These are phyloP conservation scores for Globisporangium nodosum DNA, from an alignment of 352 stramenopile species.

Conservation along the genomic window DNA sequence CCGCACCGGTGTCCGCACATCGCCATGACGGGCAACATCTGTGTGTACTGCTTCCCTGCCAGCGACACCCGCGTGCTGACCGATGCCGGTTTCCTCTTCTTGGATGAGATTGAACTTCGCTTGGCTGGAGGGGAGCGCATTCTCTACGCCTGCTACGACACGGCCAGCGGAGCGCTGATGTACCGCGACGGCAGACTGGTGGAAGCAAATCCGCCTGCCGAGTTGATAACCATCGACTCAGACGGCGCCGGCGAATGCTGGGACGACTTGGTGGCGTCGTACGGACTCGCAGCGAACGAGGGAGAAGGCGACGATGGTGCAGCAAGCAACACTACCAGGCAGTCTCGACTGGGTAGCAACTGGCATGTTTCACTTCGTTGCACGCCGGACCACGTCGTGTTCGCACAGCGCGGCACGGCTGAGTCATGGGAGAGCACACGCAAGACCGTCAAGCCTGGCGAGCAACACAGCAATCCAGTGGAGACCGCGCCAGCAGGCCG, in stretches of 20 bases:
- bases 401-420: constrained; percentile 8
- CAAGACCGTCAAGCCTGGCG: neutral
- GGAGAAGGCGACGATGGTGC: neutral
- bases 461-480: constrained; percentile 1
- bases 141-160: constrained; percentile 11
- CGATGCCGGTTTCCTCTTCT: constrained; percentile 9
- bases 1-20: constrained; percentile 97
- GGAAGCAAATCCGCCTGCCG: constrained; percentile 5
- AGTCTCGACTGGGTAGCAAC: neutral
- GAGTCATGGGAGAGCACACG: constrained; percentile 5
- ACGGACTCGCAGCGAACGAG: neutral
- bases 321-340: neutral
- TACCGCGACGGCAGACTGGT: constrained; percentile 6
- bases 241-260: neutral
- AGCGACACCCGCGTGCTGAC: constrained; percentile 9
- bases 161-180: constrained; percentile 2
- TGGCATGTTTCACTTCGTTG: constrained; percentile 5
- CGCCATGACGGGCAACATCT: constrained; percentile 95
- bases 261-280: neutral
- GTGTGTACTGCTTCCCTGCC: constrained; percentile 75
- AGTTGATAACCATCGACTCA: constrained; percentile 8
- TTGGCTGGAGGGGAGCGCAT: constrained; percentile 2
- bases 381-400: constrained; percentile 10
- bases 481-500: constrained; percentile 6
- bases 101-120: constrained; percentile 8